These are phyloP conservation scores for Senna tora DNA, from an alignment of 306 rosid species.

Conservation along the genomic window DNA sequence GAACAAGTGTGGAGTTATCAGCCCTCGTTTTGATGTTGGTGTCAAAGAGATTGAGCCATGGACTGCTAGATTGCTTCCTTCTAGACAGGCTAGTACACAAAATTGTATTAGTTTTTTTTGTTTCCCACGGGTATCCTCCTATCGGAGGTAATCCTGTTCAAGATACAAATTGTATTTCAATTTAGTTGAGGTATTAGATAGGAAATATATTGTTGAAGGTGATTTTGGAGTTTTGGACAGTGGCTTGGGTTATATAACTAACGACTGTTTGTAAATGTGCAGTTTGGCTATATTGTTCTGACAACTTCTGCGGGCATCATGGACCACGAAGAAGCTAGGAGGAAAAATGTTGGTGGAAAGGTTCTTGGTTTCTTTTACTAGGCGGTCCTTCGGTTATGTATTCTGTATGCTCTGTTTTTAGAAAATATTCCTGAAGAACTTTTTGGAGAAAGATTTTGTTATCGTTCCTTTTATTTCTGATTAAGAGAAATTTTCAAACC, in stretches of 20 bases:
- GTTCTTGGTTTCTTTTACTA: conserved; percentile 32
- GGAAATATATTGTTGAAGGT: background rate
- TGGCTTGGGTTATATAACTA: background rate
- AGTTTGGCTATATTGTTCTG: conserved; percentile 32
- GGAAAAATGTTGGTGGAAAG: conserved; percentile 32
- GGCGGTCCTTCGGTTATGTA: background rate
- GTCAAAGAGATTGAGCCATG: conserved; percentile 71
- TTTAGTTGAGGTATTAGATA: background rate
- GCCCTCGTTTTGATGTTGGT: conserved; percentile 73
- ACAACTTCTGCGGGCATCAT: conserved; percentile 30
- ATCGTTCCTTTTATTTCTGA: background rate
- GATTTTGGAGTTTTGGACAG: background rate
- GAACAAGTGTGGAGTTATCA: conserved; percentile 70
- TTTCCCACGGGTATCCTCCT: no score
- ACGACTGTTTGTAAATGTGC: background rate
- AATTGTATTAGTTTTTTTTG: no score
- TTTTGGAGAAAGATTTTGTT: background rate
- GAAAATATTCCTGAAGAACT: background rate
- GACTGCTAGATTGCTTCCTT: conserved; percentile 72
- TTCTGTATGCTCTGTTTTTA: background rate
- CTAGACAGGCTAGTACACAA: conserved; percentile 57
- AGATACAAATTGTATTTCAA: no score
- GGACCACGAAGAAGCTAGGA: conserved; percentile 32
- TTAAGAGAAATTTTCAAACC: background rate
- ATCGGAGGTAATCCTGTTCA: no score